Percentiles rank a stretch among this genome's conserved stretches.
phyloP scores from a whole-genome alignment of 345 rosid species.

The Microcos paniculata region DNA sequence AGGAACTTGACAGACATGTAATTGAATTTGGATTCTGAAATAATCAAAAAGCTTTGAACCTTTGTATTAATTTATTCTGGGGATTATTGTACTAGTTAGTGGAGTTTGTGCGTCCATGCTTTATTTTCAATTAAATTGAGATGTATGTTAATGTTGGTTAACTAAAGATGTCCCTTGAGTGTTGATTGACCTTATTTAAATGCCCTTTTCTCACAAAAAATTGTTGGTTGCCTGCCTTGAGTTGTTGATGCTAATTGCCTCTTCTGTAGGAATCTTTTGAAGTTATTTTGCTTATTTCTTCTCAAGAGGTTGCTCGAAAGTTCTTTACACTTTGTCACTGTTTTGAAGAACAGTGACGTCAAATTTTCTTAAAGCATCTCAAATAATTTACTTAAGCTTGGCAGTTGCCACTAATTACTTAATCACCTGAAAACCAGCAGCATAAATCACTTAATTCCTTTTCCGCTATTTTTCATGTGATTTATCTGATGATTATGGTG shows the following conservation, averaged over 20 bases:
- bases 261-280: background rate
- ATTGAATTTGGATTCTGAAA: background rate
- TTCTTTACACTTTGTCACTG: background rate
- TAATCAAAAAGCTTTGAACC: background rate
- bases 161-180: background rate
- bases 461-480: background rate
- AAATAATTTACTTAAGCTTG: background rate
- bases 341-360: background rate
- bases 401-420: background rate
- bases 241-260: background rate
- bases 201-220: background rate
- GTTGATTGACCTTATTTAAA: background rate
- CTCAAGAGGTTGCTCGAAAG: background rate
- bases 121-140: background rate
- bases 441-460: background rate
- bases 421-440: background rate
- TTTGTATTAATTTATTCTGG: background rate
- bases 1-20: background rate
- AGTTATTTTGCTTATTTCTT: background rate
- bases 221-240: background rate
- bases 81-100: background rate
- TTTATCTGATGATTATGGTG: background rate
- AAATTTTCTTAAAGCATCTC: background rate
- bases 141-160: background rate
- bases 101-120: background rate